Conservation (phyloP, 345 rosid species). For the Camelina laxa region DNA sequence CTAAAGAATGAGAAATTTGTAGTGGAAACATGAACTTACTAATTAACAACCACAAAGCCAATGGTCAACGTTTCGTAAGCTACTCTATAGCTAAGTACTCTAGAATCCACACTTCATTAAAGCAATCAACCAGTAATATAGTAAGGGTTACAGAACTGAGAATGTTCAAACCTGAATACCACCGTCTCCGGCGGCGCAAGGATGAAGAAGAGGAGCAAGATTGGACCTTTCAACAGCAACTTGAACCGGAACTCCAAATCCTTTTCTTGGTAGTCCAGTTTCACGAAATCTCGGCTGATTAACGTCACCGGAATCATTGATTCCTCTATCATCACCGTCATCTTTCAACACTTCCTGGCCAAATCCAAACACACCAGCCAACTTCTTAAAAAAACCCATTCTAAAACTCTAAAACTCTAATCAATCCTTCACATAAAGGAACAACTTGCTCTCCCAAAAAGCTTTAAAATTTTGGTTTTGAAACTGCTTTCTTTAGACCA, state of each 20-base stretch:
- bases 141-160: background rate
- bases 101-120: background rate
- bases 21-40: background rate
- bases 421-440: background rate
- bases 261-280: constrained; percentile 70
- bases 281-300: constrained; percentile 47
- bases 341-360: constrained; percentile 47
- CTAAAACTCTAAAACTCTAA: background rate
- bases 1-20: background rate
- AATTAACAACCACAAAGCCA: background rate
- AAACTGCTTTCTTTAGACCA: background rate
- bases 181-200: constrained; percentile 69
- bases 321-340: constrained; percentile 44
- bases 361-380: constrained; percentile 76
- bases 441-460: background rate
- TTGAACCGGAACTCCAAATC: constrained; percentile 79
- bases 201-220: constrained; percentile 60
- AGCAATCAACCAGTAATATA: background rate
- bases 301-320: constrained; percentile 1
- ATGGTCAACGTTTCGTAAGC: background rate
- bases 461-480: background rate
- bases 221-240: constrained; percentile 66
- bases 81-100: constrained; percentile 7
- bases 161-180: constrained; percentile 71
- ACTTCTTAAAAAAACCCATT: constrained; percentile 74